Conservation (phyloP, 345 rosid genomes). For the Citrus cavaleriei region DNA sequence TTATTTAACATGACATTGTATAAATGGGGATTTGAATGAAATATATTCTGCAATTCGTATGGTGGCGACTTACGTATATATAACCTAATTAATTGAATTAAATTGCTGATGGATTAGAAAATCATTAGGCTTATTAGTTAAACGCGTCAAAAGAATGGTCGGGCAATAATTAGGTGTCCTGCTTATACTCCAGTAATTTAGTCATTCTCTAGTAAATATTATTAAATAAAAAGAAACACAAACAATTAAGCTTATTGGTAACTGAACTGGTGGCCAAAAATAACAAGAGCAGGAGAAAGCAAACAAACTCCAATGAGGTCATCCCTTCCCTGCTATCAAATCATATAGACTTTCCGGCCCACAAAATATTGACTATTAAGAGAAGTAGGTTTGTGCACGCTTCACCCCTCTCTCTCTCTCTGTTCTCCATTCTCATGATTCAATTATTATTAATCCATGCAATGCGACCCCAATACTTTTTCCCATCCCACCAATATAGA, state of each 20-base stretch:
- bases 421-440: no score
- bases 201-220: not conserved
- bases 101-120: not conserved
- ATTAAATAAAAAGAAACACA: not conserved
- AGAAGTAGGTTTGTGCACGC: constrained; percentile 10
- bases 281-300: constrained; percentile 7
- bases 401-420: not conserved
- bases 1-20: not conserved
- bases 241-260: not conserved
- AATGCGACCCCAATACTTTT: not conserved
- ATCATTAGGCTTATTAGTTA: not conserved
- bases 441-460: not conserved
- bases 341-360: not conserved
- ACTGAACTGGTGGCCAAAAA: not conserved
- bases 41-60: not conserved
- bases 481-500: not conserved
- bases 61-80: no score
- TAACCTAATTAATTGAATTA: no score
- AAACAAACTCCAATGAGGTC: not conserved
- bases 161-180: not conserved
- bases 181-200: not conserved
- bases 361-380: not conserved
- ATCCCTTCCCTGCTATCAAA: not conserved
- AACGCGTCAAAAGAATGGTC: not conserved
- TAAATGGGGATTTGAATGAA: no score